Evolutionary conservation across 306 rosid species (phyloP).

Genomic region (Sophora flavescens): DNA sequence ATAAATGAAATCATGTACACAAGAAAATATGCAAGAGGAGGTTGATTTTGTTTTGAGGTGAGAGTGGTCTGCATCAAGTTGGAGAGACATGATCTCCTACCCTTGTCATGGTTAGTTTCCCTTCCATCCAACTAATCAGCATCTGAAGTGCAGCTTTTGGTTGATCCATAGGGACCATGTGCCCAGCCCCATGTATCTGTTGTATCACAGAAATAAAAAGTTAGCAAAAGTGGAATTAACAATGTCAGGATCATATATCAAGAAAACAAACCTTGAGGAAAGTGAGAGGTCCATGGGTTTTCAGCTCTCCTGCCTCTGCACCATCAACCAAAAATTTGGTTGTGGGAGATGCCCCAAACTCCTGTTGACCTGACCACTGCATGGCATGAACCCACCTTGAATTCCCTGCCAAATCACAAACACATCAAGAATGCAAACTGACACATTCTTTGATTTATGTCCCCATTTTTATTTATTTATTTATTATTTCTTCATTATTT

Average conservation of each 20-base stretch:
- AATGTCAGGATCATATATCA: neutral
- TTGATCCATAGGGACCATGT: constrained; percentile 94
- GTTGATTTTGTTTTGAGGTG: neutral
- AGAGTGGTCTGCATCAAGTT: constrained; percentile 34
- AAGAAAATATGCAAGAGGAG: neutral
- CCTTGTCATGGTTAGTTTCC: constrained; percentile 46
- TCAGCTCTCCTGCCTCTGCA: constrained; percentile 65
- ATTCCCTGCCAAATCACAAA: constrained; percentile 64
- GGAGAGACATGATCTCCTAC: constrained; percentile 46
- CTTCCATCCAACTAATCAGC: constrained; percentile 76
- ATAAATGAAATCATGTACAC: neutral
- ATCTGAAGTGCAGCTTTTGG: constrained; percentile 75
- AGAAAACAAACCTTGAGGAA: constrained; percentile 67
- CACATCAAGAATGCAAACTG: neutral
- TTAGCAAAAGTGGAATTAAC: constrained; percentile 3
- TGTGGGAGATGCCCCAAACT: constrained; percentile 51
- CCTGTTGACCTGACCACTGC: constrained; percentile 77
- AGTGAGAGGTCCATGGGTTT: constrained; percentile 70
- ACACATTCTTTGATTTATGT: too few relatives aligned
- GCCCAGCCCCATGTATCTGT: constrained; percentile 79
- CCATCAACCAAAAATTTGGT: constrained; percentile 61
- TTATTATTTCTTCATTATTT: too few relatives aligned
- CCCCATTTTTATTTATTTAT: too few relatives aligned
- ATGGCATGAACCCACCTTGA: constrained; percentile 81
- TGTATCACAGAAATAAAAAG: constrained; percentile 3